Evolutionary conservation across 108 stramenopile species (phyloP).

Genomic region (Schizochytrium sp.): DNA sequence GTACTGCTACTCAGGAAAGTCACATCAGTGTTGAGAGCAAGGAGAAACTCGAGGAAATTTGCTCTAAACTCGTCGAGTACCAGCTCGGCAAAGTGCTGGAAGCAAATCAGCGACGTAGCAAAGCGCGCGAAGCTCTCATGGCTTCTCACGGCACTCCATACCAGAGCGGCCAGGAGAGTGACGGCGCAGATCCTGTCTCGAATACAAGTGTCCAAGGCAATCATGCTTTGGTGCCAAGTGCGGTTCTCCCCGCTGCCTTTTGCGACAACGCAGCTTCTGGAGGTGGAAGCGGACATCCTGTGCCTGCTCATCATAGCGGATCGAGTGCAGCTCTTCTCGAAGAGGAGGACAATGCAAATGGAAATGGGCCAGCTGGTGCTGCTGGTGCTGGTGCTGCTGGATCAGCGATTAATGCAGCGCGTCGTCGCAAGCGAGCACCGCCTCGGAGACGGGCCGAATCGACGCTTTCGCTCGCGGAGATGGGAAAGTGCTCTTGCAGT

Average conservation of each 20-base stretch:
- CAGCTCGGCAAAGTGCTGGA: not conserved
- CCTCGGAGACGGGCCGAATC: not conserved
- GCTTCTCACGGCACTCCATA: not conserved
- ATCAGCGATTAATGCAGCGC: not conserved
- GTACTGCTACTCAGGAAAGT: not conserved
- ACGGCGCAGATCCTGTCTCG: too few species aligned
- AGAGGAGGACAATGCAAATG: too few species aligned
- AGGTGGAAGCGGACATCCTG: too few species aligned
- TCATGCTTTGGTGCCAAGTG: too few species aligned
- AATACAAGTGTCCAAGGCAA: not conserved
- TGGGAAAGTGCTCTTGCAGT: constrained; percentile 3
- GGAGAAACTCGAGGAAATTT: not conserved
- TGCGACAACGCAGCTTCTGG: too few species aligned
- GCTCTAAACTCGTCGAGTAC: not conserved
- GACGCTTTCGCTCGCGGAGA: not conserved
- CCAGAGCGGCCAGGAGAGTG: too few species aligned
- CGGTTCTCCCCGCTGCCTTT: too few species aligned
- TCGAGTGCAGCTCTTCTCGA: too few species aligned
- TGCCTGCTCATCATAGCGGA: too few species aligned
- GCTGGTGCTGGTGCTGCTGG: not conserved
- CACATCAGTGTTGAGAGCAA: not conserved
- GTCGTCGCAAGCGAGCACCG: not conserved
- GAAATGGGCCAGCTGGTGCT: not conserved
- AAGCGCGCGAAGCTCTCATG: not conserved
- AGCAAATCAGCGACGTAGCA: not conserved